Base-by-base conservation (phyloP, 202 grass and related monocot species). In the Setaria viridis region DNA sequence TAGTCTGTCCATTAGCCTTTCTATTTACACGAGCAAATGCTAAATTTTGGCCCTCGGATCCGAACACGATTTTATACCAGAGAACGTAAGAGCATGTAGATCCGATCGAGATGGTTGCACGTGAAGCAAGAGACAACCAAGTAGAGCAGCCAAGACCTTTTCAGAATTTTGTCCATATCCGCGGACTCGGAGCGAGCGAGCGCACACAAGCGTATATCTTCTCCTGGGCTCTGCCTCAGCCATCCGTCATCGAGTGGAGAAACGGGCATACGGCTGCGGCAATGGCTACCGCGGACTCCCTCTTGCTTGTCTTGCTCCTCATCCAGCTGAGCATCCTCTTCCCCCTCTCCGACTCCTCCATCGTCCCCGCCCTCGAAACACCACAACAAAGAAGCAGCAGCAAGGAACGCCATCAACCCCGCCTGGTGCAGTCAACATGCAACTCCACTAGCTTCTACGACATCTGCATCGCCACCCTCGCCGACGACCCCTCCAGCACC, bases 401-500 rank as follows among this genome's bases (percentile, higher is more conserved):
- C 30, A 39, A 74, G 30, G 32, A 37, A 2, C 14, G 20, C 0
- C 72, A 16, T 0, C 73, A 37, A 0, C 43, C 34, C 0, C 1
- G 19, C 7, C 62, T 87, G 34, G 69, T 90, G 9, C 68, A 76
- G 80, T 80, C 80, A 16, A 90, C 89, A n/a, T 90, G 89, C 84
- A 90, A 87, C 80, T 78, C 84, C 34, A 90, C 89, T 5, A 87
- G 68, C 33, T 90, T 84, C 85, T 90, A 90, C 62, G 89, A 92
- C 21, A 13, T 86, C 45, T 83, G 83, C 60, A 17, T 92, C 2
- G 60, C 83, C 11, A 29, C 79, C 14, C 80, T 83, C 5, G 62
- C 32, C 9, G 54, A 75, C 7, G 84, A 90, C 80, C 84, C 89
- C 0, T 60, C 80, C 33, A 90, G 80, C 79, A 79, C 74, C 51